These are phyloP conservation scores for Suillus bovinus DNA, from an alignment of 768 basidiomycete species.

Conservation along the genomic window DNA sequence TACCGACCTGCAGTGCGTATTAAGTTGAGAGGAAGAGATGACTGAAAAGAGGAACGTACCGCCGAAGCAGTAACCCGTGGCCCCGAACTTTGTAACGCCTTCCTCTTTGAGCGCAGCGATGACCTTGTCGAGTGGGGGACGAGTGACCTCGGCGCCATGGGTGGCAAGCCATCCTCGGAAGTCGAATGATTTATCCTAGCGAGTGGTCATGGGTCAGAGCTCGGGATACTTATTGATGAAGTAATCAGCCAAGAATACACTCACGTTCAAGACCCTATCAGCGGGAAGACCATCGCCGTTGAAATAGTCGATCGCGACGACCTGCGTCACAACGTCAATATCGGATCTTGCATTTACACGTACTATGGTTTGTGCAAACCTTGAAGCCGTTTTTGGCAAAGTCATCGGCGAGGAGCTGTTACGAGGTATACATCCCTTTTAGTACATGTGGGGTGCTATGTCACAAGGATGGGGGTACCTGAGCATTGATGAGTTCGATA, in stretches of 20 bases:
- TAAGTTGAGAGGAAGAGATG: background rate
- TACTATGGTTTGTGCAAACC: slow-evolving; percentile 9
- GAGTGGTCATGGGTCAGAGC: too few relatives aligned
- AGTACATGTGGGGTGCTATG: background rate
- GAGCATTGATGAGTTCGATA: slow-evolving; percentile 43
- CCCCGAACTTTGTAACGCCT: slow-evolving; percentile 40
- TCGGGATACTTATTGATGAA: background rate
- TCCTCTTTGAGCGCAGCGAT: slow-evolving; percentile 37
- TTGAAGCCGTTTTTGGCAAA: slow-evolving; percentile 44
- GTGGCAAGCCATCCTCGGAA: slow-evolving; percentile 42
- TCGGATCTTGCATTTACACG: background rate
- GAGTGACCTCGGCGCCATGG: slow-evolving; percentile 39
- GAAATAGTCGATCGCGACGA: slow-evolving; percentile 38
- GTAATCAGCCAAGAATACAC: background rate
- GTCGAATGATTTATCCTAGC: slow-evolving; percentile 36
- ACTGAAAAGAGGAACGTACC: slow-evolving; percentile 17
- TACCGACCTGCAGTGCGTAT: slow-evolving; percentile 42
- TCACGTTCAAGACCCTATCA: slow-evolving; percentile 17
- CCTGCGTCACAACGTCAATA: slow-evolving; percentile 13
- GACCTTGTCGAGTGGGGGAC: slow-evolving; percentile 38
- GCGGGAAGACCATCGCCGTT: slow-evolving; percentile 35
- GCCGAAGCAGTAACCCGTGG: slow-evolving; percentile 46
- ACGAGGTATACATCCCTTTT: background rate
- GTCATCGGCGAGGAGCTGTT: slow-evolving; percentile 34
- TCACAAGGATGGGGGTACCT: slow-evolving; percentile 31